Percentiles rank a stretch among this genome's conserved stretches.
Conservation (phyloP, 2,329 filamentous ascomycete species). For the Ascochyta pisi region DNA sequence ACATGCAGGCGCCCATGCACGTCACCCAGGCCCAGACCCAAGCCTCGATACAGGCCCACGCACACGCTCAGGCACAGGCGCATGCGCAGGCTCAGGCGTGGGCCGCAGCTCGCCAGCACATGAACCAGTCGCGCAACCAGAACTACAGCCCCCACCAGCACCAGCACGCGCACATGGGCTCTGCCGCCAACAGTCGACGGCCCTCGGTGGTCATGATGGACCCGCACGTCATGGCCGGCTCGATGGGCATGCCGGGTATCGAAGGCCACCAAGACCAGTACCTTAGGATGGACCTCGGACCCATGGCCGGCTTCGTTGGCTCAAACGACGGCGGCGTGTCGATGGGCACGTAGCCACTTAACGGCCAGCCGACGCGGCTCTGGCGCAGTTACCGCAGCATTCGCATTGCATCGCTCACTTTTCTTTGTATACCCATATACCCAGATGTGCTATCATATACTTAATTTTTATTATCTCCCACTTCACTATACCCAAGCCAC, state of each 20-base stretch:
- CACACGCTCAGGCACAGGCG: constrained; percentile 36
- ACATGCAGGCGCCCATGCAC: constrained; percentile 38
- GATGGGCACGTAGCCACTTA: constrained; percentile 21
- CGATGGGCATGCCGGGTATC: constrained; percentile 37
- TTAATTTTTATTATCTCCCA: constrained; percentile 6
- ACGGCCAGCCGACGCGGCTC: constrained; percentile 5
- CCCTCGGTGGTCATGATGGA: constrained; percentile 42
- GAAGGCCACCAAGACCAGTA: constrained; percentile 43
- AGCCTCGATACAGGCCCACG: constrained; percentile 34
- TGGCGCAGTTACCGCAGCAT: constrained; percentile 3
- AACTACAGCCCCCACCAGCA: constrained; percentile 41
- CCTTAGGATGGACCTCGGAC: constrained; percentile 42
- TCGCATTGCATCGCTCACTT: constrained; percentile 7
- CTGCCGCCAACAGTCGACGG: constrained; percentile 41
- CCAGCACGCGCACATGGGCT: constrained; percentile 40
- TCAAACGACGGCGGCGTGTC: constrained; percentile 30
- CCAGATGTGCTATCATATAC: constrained; percentile 10
- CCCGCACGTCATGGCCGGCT: constrained; percentile 28
- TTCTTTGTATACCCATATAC: constrained; percentile 28
- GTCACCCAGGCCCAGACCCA: constrained; percentile 40
- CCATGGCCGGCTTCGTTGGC: constrained; percentile 38
- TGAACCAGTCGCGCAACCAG: constrained; percentile 46
- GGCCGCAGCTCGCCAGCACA: constrained; percentile 46
- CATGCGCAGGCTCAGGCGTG: constrained; percentile 38
- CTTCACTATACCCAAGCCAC: constrained; percentile 10